Evolutionary conservation across 202 grass and related monocot species (phyloP), one percentile per base, ranked within the genome.

Genomic region (Setaria italica): DNA sequence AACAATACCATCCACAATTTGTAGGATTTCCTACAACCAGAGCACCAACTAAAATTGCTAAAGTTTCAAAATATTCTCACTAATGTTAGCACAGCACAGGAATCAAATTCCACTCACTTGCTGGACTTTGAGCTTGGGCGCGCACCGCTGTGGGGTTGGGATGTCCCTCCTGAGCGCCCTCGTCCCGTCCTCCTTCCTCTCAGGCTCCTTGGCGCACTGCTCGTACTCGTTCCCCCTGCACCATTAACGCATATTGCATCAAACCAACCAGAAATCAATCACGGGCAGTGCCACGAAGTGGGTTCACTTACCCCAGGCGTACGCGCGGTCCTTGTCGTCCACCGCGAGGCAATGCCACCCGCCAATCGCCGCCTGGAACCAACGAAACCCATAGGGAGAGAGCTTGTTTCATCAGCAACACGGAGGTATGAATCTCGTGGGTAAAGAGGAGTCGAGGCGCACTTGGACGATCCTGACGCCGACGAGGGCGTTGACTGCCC

Each of bases 281-380:
- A 64, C 15, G 41, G 76, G 35, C 15, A 50, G 46, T 30, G 8
- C 4, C 15, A 54, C 59, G 42, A 33, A 55, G 11, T 39, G 8
- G 74, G 72, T 54, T 51, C 43, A 10, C 32, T n/a, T 91, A 95
- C 91, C 93, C 96, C 93, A 98, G 45, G 96, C 96, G 49, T 95
- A 98, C 59, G 93, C 93, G 49, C 70, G 88, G 7, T 91, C 93
- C 67, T 95, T 83, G 48, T 95, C 86, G 68, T 98, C 95, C 25
- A 95, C 95, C 9, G 95, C 93, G 20, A 98, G 93, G 84, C 95
- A 98, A 94, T 95, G 93, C 89, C 95, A 98, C 51, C 93, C 93
- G n/a, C 96, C 96, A 83, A 95, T 98, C 46, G 96, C 96, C 13
- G 91, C 96, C 93, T 98, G 82, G 77, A 77, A 84, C 29, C 21